These are phyloP conservation scores for Botrytis galanthina DNA, from an alignment of 2,329 filamentous ascomycete genomes.

Conservation along the genomic window DNA sequence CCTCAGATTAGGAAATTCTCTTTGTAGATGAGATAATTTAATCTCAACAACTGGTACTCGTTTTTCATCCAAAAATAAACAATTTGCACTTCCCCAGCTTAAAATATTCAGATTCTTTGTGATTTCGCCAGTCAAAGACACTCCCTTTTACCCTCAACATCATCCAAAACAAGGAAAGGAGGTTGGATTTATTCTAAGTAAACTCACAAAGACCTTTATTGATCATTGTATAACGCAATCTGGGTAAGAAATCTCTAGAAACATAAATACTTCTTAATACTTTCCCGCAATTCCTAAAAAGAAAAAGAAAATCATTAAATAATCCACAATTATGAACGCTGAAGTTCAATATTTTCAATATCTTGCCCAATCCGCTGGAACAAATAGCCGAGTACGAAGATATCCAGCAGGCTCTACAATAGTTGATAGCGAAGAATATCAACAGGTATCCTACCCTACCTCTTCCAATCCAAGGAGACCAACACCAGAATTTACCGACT, in stretches of 20 bases:
- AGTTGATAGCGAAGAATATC: too few relatives aligned
- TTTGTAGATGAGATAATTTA: neutral
- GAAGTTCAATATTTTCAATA: neutral
- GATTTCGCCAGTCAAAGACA: too few relatives aligned
- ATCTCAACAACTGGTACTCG: too few relatives aligned
- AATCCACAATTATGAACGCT: neutral
- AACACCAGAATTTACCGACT: neutral
- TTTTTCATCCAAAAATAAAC: neutral
- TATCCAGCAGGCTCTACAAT: too few relatives aligned
- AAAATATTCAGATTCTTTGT: neutral
- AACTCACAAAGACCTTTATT: neutral
- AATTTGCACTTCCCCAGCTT: neutral
- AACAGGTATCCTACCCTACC: neutral
- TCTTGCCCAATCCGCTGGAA: neutral
- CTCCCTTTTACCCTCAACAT: neutral
- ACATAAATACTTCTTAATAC: neutral
- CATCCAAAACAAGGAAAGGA: neutral
- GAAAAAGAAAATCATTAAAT: too few relatives aligned
- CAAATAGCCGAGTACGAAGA: neutral
- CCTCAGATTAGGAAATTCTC: neutral
- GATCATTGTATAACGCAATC: accelerated
- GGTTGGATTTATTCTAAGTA: neutral
- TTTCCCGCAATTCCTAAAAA: too few relatives aligned
- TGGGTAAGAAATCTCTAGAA: neutral
- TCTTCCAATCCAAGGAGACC: neutral